Base-by-base conservation (phyloP, 768 basidiomycete genomes). In the Panus rudis region DNA sequence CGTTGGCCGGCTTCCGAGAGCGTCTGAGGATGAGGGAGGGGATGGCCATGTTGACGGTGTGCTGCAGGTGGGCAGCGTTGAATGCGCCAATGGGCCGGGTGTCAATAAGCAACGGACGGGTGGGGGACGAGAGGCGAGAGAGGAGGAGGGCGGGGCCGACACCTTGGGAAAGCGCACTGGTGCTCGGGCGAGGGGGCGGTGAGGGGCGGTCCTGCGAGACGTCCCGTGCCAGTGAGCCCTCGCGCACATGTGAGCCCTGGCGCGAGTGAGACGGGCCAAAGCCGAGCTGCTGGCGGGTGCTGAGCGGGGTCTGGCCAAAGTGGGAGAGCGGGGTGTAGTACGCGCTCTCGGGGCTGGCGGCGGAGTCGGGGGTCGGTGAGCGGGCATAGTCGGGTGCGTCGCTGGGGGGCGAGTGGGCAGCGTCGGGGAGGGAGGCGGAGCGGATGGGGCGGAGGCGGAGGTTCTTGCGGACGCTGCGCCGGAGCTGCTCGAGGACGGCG, bases 11-110 rank as follows among this genome's bases (percentile, higher is more conserved):
- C 57, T 85, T 87, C 48, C 79, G 72, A 50, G 75, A 83, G 16
- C 92, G 81, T 61, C 91, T 92, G 52, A 92, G 78, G 55, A 96
- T 91, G 55, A 96, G 78, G 20, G 88, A 85, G 0, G 92, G 92
- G 32, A 96, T 86, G 24, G 84, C 84, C 37, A 96, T 72, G 63
- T 92, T 92, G 47, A 91, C 75, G 60, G 82, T 85, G 51, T 79
- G 67, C 28, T 68, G 59, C 40, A 96, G 62, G 59, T 81, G 87
- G 43, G 71, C 73, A 3, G 77, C 65, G 26, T 81, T 68, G 64
- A 80, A 89, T 8, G 78, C 68, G 1, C 75, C 69, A 16, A 80
- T 70, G 3, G 85, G 79, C 4, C 92, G 79, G 28, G 87, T 89
- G 62, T 96, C 92, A 57, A 94, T 74, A 46, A 94, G 64, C 19